These are phyloP conservation scores for Salvia miltiorrhiza DNA, from an alignment of 257 asterid species.

Conservation along the genomic window DNA sequence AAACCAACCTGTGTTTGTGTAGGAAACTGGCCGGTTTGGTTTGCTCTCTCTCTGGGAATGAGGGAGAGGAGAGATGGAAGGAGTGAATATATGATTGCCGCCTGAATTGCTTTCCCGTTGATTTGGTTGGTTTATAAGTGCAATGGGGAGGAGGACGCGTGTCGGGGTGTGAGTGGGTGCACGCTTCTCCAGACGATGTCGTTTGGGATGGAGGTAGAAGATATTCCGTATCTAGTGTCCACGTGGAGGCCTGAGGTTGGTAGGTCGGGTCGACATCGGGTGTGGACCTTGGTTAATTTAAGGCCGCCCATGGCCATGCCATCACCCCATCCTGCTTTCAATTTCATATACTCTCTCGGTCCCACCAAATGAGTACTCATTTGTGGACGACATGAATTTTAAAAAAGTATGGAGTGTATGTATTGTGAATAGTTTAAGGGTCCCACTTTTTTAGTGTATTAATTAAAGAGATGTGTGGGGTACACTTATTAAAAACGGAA, in stretches of 20 bases:
- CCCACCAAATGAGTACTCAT: too few relatives aligned
- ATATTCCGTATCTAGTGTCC: neutral
- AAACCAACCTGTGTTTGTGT: neutral
- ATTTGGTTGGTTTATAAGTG: constrained; percentile 2
- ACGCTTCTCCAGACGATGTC: too few relatives aligned
- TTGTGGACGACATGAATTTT: too few relatives aligned
- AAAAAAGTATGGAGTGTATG: too few relatives aligned
- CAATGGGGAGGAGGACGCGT: constrained; percentile 1
- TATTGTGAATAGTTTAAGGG: too few relatives aligned
- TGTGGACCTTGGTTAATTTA: constrained; percentile 16
- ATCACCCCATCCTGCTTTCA: neutral
- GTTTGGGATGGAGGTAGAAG: neutral
- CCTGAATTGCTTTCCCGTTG: neutral
- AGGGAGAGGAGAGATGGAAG: constrained; percentile 8
- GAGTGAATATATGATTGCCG: neutral
- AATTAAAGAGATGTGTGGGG: too few relatives aligned
- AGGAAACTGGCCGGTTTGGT: neutral
- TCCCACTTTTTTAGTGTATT: too few relatives aligned
- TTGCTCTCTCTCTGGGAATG: neutral
- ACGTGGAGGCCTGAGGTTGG: constrained; percentile 18
- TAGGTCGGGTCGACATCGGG: neutral
- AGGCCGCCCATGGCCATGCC: constrained; percentile 12
- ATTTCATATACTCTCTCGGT: neutral
- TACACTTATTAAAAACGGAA: too few relatives aligned
- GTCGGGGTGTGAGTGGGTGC: neutral